Evolutionary conservation across 805 yeast species (phyloP).

Genomic region (Zygosaccharomyces lentus): DNA sequence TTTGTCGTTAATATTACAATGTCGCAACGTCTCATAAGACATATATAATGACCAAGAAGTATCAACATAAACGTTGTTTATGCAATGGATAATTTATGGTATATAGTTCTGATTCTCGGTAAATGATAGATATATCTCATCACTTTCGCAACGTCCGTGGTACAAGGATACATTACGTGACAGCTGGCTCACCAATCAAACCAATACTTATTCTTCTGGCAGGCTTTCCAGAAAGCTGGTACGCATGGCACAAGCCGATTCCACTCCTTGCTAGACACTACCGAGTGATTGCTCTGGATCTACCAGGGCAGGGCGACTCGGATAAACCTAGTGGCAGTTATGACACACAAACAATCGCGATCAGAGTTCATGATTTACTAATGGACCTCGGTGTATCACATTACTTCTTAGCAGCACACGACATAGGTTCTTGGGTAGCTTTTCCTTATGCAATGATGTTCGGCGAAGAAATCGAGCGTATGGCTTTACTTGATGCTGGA

Average conservation of each 20-base stretch:
- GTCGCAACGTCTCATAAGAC: too few relatives aligned
- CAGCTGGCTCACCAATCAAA: background rate
- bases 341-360: conserved; percentile 9
- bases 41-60: too few relatives aligned
- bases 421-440: conserved; percentile 13
- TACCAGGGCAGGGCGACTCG: conserved; percentile 15
- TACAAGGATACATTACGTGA: background rate
- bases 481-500: conserved; percentile 13
- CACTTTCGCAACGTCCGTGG: background rate
- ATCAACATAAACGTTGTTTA: too few relatives aligned
- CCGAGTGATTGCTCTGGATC: conserved; percentile 7
- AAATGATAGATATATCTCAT: background rate
- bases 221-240: conserved; percentile 15
- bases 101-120: too few relatives aligned
- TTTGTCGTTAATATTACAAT: too few relatives aligned
- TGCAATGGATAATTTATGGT: too few relatives aligned
- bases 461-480: conserved; percentile 6
- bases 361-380: conserved; percentile 6
- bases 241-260: conserved; percentile 13
- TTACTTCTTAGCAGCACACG: conserved; percentile 11
- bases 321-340: conserved; percentile 12
- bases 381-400: background rate
- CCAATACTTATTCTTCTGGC: conserved; percentile 7
- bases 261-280: conserved; percentile 1
- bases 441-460: conserved; percentile 11